Evolutionary conservation across 2,329 filamentous ascomycete genomes (phyloP).

Genomic region (Chaetomium sp.): DNA sequence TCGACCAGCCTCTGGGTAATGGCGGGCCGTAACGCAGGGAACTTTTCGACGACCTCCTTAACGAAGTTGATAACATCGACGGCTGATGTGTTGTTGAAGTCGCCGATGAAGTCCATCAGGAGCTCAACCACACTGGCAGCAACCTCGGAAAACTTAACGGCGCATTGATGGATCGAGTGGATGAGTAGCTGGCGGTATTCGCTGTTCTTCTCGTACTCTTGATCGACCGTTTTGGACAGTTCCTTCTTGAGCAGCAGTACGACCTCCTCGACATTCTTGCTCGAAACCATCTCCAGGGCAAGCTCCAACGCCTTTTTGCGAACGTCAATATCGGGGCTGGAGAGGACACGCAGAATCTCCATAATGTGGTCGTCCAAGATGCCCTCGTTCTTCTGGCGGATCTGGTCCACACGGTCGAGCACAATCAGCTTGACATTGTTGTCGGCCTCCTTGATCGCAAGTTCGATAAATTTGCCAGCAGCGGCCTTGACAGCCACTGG

Average conservation of each 20-base stretch:
- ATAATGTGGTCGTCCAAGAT: slow-evolving; percentile 90
- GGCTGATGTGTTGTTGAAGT: slow-evolving; percentile 94
- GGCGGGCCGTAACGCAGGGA: slow-evolving; percentile 77
- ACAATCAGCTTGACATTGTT: slow-evolving; percentile 99
- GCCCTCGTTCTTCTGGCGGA: slow-evolving; percentile 67
- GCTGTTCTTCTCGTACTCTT: slow-evolving; percentile 97
- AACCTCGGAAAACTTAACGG: slow-evolving; percentile 98
- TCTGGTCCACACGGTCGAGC: slow-evolving; percentile 75
- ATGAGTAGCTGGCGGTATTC: slow-evolving; percentile 94
- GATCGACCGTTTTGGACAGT: slow-evolving; percentile 92
- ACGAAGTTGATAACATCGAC: slow-evolving; percentile 98
- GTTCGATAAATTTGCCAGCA: slow-evolving; percentile 90
- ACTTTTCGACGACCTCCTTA: slow-evolving; percentile 98
- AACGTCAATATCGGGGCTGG: slow-evolving; percentile 93
- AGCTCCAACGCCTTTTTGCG: slow-evolving; percentile 84
- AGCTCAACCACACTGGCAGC: slow-evolving; percentile 93
- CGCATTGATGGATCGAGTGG: slow-evolving; percentile 95
- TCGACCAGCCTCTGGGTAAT: slow-evolving; percentile 86
- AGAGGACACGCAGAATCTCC: slow-evolving; percentile 92
- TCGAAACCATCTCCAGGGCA: slow-evolving; percentile 95
- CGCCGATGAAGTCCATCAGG: slow-evolving; percentile 97
- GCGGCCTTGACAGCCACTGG: slow-evolving; percentile 97
- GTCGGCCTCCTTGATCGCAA: slow-evolving; percentile 94
- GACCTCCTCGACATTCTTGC: slow-evolving; percentile 97
- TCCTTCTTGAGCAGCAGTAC: slow-evolving; percentile 96